Base-by-base conservation (phyloP, 768 basidiomycete species). In the Rhizopogon salebrosus region DNA sequence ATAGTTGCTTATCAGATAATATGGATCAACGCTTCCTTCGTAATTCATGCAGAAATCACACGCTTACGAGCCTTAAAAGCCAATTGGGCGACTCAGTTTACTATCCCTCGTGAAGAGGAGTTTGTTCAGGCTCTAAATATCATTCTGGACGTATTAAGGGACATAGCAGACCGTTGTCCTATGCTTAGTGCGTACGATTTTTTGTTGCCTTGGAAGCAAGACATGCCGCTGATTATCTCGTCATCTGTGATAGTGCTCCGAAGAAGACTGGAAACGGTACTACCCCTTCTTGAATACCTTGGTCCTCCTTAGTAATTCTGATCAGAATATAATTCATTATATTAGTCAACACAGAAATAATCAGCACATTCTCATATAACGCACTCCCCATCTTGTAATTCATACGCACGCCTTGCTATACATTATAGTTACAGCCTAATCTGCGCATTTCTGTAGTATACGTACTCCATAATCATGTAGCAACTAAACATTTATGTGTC, bases 1-100 rank as follows among this genome's bases (percentile, higher is more conserved):
- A 3, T 41, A n/a, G 41, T 18, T 14, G 5, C 24, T 7, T 11
- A 6, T 27, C 18, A 68, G 66, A 49, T 54, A 7, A 57, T 62
- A 26, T 68, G 66, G 68, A 62, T 59, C 1, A 52, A 36, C 0
- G 26, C 60, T 27, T 62, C 58, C 35, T 56, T 64, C 23, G 42
- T 51, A 1, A 23, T 70, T 10, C 59, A 66, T 26, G 58, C 61
- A 0, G 62, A 66, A 9, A 16, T 68, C 0, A 42, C 55, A 11
- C 50, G 57, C n/a, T 51, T 66, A 9, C 66, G 54, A 13, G 55
- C 52, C 4, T 3, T 51, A 22, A 41, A 48, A 0, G 40, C 22
- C 1, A 29, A 36, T n/a, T 56, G 51, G 51, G 34, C 51, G 4
- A 13, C 42, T 16, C 40, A 18, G 18, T 23, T 37, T 22, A 9